Conservation (phyloP, 2,329 filamentous ascomycete genomes). For the Saccharata proteae region DNA sequence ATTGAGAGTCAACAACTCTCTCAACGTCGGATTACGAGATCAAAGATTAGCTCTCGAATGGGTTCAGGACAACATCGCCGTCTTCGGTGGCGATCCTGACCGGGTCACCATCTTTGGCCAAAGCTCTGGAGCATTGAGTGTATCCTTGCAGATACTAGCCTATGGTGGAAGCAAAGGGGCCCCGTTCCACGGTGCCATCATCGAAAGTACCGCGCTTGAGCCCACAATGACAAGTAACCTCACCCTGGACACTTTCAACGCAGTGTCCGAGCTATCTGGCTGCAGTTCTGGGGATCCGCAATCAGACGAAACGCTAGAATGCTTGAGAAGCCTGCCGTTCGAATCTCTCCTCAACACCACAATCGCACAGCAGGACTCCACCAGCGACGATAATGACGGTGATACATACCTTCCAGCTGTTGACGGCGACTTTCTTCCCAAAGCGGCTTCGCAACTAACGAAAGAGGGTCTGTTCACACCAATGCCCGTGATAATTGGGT, state of each 20-base stretch:
- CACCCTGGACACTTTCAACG: slow-evolving; percentile 38
- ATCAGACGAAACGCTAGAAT: slow-evolving; percentile 32
- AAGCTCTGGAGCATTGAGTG: slow-evolving; percentile 22
- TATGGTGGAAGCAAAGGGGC: slow-evolving; percentile 19
- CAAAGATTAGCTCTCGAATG: slow-evolving; percentile 28
- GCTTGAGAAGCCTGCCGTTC: slow-evolving; percentile 34
- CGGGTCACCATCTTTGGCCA: slow-evolving; percentile 29
- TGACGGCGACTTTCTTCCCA: slow-evolving; percentile 39
- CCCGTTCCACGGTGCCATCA: slow-evolving; percentile 23
- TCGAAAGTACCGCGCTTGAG: slow-evolving; percentile 38
- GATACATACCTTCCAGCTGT: slow-evolving; percentile 41
- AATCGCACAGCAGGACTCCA: slow-evolving; percentile 28
- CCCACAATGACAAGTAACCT: slow-evolving; percentile 36
- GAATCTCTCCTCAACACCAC: slow-evolving; percentile 33
- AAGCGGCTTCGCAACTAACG: slow-evolving; percentile 30
- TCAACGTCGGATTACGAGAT: slow-evolving; percentile 27
- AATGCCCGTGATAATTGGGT: slow-evolving; percentile 31
- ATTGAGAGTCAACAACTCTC: slow-evolving; percentile 20
- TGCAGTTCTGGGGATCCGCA: slow-evolving; percentile 29
- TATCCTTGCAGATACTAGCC: slow-evolving; percentile 22
- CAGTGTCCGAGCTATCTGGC: slow-evolving; percentile 35
- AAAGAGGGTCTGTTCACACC: slow-evolving; percentile 30
- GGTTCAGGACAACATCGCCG: slow-evolving; percentile 24
- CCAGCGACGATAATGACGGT: slow-evolving; percentile 27
- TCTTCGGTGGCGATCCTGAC: slow-evolving; percentile 22